Evolutionary conservation across 495 filamentous ascomycete species (phyloP), one percentile per base, ranked within the genome.

Genomic region (Aspergillus heteromorphus): DNA sequence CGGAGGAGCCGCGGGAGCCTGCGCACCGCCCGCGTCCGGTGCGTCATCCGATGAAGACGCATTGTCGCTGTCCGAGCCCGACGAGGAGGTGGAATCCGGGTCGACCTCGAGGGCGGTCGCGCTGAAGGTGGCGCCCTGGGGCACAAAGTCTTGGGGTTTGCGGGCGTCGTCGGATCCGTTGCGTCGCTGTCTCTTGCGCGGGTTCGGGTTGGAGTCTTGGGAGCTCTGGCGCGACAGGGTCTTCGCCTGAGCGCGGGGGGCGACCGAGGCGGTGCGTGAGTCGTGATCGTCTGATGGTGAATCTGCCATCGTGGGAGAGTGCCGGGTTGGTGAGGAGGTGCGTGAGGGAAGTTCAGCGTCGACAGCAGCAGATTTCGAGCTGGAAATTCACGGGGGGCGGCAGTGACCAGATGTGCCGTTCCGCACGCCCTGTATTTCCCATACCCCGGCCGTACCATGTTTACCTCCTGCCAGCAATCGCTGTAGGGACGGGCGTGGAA

Each of bases 211-310:
- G 47, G 56, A 63, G 27, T 68, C 60, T 45, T 57, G 48, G 4
- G 64, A 66, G 47, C 57, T 53, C 45, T 56, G 60, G 42, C 63
- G 65, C 34, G 59, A 64, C n/a, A 55, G 58, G 18, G 59, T 60
- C 21, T 56, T 57, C 31, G 66, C 65, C 50, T 66, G 66, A 13
- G 45, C 47, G 21, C 71, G 65, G n/a, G 45, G 41, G 21, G 70
- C 71, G 6, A 76, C 60, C 4, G 68, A 64, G 23, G 72, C 72
- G 27, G 67, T 78, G 40, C 74, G 64, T 9, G 74, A 78, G 51
- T 78, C 74, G 11, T 66, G 55, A 14, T 78, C 73, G 54, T 73
- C 73, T 34, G 60, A 69, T 8, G 67, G 64, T 29, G 57, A 54
- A 43, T 66, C 64, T 19, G 68, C 17, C 71, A 72, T 75, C 40